A percentile compares a stretch with the other conserved stretches of the same genome.
phyloP scores from a whole-genome alignment of 257 asterid species.

The Vinca minor region DNA sequence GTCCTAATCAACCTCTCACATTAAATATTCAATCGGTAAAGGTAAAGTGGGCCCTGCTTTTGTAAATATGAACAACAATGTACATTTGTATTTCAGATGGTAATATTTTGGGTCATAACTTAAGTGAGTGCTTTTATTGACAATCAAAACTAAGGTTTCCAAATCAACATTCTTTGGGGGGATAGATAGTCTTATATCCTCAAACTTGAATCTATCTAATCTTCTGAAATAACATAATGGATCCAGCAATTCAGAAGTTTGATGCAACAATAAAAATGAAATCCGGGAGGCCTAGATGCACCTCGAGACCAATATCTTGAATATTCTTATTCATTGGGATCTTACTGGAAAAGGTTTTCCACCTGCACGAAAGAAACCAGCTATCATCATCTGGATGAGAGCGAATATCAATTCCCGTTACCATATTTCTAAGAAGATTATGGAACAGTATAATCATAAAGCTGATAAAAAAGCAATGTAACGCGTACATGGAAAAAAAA shows the following conservation, averaged over 20 bases:
- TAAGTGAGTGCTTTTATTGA: no score
- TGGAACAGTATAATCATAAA: neutral
- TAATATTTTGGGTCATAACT: no score
- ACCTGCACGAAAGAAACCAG: slow-evolving; percentile 1
- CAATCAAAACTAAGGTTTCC: no score
- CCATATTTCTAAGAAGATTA: neutral
- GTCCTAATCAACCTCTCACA: no score
- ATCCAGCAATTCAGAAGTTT: slow-evolving; percentile 7
- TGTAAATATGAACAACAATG: no score
- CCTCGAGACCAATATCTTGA: neutral
- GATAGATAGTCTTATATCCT: no score
- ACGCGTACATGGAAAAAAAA: no score
- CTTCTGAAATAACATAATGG: neutral
- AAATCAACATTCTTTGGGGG: no score
- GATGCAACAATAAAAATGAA: slow-evolving; percentile 6
- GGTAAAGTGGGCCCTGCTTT: no score
- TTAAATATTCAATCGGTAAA: no score
- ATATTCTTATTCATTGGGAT: slow-evolving; percentile 8
- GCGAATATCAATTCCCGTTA: neutral
- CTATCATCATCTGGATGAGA: neutral
- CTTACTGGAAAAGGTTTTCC: neutral
- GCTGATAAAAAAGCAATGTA: neutral
- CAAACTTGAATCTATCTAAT: no score
- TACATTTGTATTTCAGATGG: no score
- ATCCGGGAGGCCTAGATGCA: neutral